These are phyloP conservation scores for Grosmannia penicillata DNA, from an alignment of 2,329 filamentous ascomycete genomes.

Conservation along the genomic window DNA sequence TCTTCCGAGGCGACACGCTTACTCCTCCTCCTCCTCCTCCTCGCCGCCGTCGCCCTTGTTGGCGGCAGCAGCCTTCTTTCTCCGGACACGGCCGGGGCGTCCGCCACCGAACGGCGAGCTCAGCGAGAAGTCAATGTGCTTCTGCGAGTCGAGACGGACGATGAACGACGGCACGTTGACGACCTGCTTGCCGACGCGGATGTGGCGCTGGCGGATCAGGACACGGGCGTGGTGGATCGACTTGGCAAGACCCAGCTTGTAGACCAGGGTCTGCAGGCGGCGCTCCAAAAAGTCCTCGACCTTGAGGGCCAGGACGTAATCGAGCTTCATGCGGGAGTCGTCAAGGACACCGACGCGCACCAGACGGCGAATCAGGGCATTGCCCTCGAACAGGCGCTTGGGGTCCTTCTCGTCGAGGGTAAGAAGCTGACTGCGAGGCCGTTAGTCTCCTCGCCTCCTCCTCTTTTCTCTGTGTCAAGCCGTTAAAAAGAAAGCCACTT, in stretches of 20 bases:
- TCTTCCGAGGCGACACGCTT: no score
- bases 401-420: constrained; percentile 99
- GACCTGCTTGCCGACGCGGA: constrained; percentile 99
- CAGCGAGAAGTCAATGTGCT: constrained; percentile 99
- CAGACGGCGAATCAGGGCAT: constrained; percentile 99
- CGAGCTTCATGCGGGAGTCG: constrained; percentile 99
- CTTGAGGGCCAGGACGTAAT: constrained; percentile 99
- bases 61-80: constrained; percentile 98
- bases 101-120: constrained; percentile 96
- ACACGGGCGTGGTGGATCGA: constrained; percentile 99
- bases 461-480: no score
- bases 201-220: constrained; percentile 98
- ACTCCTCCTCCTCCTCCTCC: constrained; percentile 52
- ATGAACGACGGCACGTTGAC: constrained; percentile 99
- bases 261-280: constrained; percentile 98
- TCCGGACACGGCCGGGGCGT: constrained; percentile 90
- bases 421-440: constrained; percentile 70
- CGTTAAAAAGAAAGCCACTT: constrained; percentile 22
- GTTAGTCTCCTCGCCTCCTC: no score
- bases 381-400: constrained; percentile 99
- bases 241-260: constrained; percentile 99
- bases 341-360: constrained; percentile 99
- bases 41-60: constrained; percentile 69
- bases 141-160: constrained; percentile 99
- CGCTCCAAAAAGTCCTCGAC: constrained; percentile 99